Evolutionary conservation across 768 basidiomycete species (phyloP).

Genomic region (Hysterangium stoloniferum): DNA sequence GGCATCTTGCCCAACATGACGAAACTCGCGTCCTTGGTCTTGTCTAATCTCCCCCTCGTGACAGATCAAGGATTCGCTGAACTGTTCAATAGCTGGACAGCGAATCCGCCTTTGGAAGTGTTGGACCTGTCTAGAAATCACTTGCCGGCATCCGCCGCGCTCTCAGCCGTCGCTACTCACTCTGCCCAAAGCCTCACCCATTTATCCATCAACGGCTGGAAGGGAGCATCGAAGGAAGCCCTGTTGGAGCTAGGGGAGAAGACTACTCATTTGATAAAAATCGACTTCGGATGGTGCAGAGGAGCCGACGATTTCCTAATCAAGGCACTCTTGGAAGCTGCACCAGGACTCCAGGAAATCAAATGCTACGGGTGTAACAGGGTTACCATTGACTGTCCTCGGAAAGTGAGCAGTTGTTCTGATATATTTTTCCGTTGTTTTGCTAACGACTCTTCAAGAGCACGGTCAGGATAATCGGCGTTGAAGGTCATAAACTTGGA

Average conservation of each 20-base stretch:
- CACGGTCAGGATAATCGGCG: slow-evolving; percentile 17
- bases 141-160: slow-evolving; percentile 41
- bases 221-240: slow-evolving; percentile 44
- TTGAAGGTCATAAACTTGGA: slow-evolving; percentile 19
- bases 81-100: slow-evolving; percentile 57
- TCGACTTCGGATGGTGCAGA: slow-evolving; percentile 86
- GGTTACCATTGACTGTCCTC: slow-evolving; percentile 38
- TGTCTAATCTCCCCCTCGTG: slow-evolving; percentile 52
- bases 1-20: slow-evolving; percentile 49
- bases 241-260: slow-evolving; percentile 31
- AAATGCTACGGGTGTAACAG: slow-evolving; percentile 50
- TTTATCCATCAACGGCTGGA: slow-evolving; percentile 76
- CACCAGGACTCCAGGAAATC: slow-evolving; percentile 34
- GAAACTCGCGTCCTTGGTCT: slow-evolving; percentile 41
- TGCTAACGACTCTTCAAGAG: slow-evolving; percentile 4
- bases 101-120: slow-evolving; percentile 39
- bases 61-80: slow-evolving; percentile 61
- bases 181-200: slow-evolving; percentile 50
- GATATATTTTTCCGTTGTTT: background rate
- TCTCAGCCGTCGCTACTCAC: slow-evolving; percentile 58
- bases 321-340: slow-evolving; percentile 51
- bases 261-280: slow-evolving; percentile 36
- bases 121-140: slow-evolving; percentile 62
- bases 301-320: slow-evolving; percentile 76
- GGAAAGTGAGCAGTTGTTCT: slow-evolving; percentile 32